These are phyloP conservation scores for Clitocybe nebularis DNA, from an alignment of 1,284 basidiomycete genomes.

Conservation along the genomic window DNA sequence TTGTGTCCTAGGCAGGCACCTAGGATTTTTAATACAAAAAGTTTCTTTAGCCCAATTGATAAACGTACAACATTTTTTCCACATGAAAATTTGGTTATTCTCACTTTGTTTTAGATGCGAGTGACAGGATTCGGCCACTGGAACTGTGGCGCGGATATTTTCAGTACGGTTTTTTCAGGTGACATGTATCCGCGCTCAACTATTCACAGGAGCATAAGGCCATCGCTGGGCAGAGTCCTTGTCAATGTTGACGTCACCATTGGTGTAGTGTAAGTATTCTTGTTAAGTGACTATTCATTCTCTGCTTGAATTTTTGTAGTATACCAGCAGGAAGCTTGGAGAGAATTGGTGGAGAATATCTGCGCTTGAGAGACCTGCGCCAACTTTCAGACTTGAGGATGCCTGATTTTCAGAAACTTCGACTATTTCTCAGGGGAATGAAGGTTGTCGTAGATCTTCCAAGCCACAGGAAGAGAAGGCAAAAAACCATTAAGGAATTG, in stretches of 20 bases:
- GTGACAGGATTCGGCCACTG: conserved; percentile 23
- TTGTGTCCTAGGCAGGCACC: conserved; percentile 15
- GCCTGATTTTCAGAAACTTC: conserved; percentile 21
- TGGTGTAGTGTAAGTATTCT: conserved; percentile 31
- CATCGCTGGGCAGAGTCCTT: conserved; percentile 29
- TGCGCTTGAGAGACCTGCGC: conserved; percentile 18
- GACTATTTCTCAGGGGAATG: conserved; percentile 26
- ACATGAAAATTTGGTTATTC: conserved; percentile 2
- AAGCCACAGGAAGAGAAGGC: conserved; percentile 19
- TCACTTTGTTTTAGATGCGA: conserved; percentile 9
- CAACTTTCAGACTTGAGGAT: conserved; percentile 14
- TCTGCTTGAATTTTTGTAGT: conserved; percentile 15
- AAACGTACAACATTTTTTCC: conserved; percentile 12
- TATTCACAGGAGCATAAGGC: conserved; percentile 34
- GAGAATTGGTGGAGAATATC: conserved; percentile 24
- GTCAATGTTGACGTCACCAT: conserved; percentile 39
- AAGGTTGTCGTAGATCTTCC: conserved; percentile 25
- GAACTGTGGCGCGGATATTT: conserved; percentile 34
- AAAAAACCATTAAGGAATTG: conserved; percentile 30
- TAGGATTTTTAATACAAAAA: conserved; percentile 25
- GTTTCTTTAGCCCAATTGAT: conserved; percentile 21
- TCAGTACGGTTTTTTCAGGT: conserved; percentile 24
- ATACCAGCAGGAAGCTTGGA: conserved; percentile 21
- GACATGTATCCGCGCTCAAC: background rate
- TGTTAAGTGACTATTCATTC: background rate